These are phyloP conservation scores for Clarireedia paspali DNA, from an alignment of 2,329 filamentous ascomycete species.

Conservation along the genomic window DNA sequence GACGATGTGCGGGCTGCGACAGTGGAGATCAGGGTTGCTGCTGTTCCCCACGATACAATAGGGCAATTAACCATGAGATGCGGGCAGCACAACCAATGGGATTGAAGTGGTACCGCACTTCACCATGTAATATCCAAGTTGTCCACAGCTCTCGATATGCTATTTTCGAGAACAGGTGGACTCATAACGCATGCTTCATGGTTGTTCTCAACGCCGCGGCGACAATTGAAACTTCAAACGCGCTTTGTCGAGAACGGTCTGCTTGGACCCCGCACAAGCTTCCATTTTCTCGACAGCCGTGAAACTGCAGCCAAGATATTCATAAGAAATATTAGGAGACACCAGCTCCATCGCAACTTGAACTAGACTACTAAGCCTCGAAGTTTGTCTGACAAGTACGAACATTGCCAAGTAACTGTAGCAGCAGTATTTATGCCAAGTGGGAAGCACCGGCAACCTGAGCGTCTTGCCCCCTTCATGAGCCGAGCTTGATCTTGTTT, in stretches of 20 bases:
- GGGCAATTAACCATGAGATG: background rate
- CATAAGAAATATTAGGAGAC: background rate
- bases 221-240: slow-evolving; percentile 2
- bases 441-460: background rate
- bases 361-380: no score
- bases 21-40: background rate
- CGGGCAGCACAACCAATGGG: background rate
- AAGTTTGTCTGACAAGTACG: no score
- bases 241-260: slow-evolving; percentile 3
- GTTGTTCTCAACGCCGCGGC: background rate
- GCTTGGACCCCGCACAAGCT: slow-evolving; percentile 1
- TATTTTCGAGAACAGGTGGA: background rate
- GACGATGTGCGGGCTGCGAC: background rate
- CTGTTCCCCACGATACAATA: background rate
- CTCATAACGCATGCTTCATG: no score
- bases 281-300: background rate
- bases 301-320: background rate
- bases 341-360: no score
- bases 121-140: no score
- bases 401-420: no score
- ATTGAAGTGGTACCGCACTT: background rate
- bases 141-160: background rate
- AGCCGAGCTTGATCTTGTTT: background rate
- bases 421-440: background rate
- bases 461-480: background rate